Percentiles rank a stretch among this genome's conserved stretches.
These are phyloP conservation scores for Cordyceps militaris DNA, from an alignment of 2,329 filamentous ascomycete genomes.

Conservation along the genomic window DNA sequence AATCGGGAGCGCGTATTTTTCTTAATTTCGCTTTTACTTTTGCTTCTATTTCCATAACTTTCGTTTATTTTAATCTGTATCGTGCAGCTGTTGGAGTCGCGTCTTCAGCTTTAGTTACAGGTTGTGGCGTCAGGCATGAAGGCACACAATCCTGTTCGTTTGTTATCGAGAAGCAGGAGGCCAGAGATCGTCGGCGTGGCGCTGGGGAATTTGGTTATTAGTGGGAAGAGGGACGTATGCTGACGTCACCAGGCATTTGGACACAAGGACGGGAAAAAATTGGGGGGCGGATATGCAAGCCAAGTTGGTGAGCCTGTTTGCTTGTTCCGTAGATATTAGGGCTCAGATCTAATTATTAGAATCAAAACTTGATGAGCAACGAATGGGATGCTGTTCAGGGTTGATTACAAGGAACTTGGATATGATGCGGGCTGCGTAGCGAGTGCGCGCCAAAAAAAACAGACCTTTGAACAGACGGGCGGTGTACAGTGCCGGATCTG, in stretches of 20 bases:
- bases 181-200: neutral
- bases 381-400: neutral
- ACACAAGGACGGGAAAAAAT: neutral
- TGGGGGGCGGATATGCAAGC: neutral
- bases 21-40: too few species aligned
- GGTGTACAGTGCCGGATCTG: neutral
- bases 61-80: too few species aligned
- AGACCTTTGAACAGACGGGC: neutral
- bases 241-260: conserved; percentile 7
- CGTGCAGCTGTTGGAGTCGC: too few species aligned
- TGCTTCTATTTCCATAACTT: too few species aligned
- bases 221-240: neutral
- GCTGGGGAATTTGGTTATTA: neutral
- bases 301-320: too few species aligned
- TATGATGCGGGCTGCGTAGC: neutral
- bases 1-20: too few species aligned
- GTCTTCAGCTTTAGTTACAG: too few species aligned
- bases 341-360: too few species aligned
- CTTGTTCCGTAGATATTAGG: too few species aligned
- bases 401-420: neutral
- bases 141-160: too few species aligned
- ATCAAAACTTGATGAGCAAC: too few species aligned
- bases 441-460: neutral
- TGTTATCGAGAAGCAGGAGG: neutral
- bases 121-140: too few species aligned